Percentiles rank a stretch among this genome's conserved stretches.
Evolutionary conservation across 495 filamentous ascomycete genomes (phyloP).

Genomic region (Daldinia grandis): DNA sequence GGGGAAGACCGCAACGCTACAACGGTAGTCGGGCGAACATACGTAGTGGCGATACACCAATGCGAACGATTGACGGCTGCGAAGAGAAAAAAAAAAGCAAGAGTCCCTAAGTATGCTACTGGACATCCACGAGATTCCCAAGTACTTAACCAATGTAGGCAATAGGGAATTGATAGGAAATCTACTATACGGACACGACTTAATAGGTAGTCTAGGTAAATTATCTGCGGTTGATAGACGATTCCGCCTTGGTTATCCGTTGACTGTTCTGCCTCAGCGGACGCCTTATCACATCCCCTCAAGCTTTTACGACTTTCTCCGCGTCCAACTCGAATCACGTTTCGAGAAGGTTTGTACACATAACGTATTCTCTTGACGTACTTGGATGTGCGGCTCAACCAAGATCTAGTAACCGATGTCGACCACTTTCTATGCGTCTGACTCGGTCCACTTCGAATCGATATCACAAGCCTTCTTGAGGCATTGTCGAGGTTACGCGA

Average conservation of each 20-base stretch:
- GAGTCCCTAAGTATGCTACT: slow-evolving; percentile 12
- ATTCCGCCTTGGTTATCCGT: slow-evolving; percentile 28
- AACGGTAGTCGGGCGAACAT: slow-evolving; percentile 32
- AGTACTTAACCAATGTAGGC: slow-evolving; percentile 1
- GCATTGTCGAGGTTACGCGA: slow-evolving; percentile 1
- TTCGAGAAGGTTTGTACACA: slow-evolving; percentile 30
- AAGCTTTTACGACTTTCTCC: slow-evolving; percentile 15
- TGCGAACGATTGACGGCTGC: slow-evolving; percentile 7
- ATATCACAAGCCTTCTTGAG: slow-evolving; percentile 1
- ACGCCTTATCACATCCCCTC: slow-evolving; percentile 19
- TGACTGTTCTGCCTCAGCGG: slow-evolving; percentile 25
- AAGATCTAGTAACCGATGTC: neutral
- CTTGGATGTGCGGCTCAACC: neutral
- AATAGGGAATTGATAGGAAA: slow-evolving; percentile 1
- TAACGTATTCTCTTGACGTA: neutral
- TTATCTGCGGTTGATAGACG: slow-evolving; percentile 1
- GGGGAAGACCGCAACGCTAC: slow-evolving; percentile 7
- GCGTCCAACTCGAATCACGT: slow-evolving; percentile 6
- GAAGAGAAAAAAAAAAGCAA: slow-evolving; percentile 19
- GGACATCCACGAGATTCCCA: slow-evolving; percentile 4
- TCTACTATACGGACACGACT: slow-evolving; percentile 10
- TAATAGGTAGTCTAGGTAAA: slow-evolving; percentile 1
- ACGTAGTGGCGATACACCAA: slow-evolving; percentile 15
- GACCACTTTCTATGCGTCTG: slow-evolving; percentile 3
- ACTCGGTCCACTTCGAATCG: neutral